Conservation (phyloP, 306 rosid species). For the Datisca glomerata region DNA sequence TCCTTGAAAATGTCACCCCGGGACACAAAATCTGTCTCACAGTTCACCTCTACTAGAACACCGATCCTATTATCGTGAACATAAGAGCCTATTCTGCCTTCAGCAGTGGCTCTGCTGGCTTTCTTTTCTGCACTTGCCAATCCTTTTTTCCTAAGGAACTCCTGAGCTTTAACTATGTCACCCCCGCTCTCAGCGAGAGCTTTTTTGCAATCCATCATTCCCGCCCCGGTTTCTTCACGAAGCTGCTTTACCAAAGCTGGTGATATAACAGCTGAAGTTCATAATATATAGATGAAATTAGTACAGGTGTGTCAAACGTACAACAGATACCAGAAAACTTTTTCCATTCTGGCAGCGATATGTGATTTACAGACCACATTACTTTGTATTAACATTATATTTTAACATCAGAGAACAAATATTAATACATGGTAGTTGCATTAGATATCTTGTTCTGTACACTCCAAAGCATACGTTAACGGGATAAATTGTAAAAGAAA, state of each 20-base stretch:
- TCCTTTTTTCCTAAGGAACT: slow-evolving; percentile 84
- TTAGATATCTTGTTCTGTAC: no score
- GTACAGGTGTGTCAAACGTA: slow-evolving; percentile 2
- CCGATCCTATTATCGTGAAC: slow-evolving; percentile 93
- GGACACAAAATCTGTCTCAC: slow-evolving; percentile 97
- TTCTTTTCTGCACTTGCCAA: slow-evolving; percentile 94
- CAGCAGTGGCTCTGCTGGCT: slow-evolving; percentile 86
- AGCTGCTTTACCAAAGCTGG: slow-evolving; percentile 88
- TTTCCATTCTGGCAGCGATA: background rate
- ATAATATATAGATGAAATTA: slow-evolving; percentile 10
- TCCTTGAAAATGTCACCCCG: slow-evolving; percentile 91
- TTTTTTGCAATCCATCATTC: slow-evolving; percentile 99
- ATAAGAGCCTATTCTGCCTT: slow-evolving; percentile 90
- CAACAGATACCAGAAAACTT: background rate
- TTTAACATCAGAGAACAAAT: no score
- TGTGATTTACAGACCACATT: no score
- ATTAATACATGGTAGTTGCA: no score
- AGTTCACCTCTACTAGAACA: slow-evolving; percentile 72
- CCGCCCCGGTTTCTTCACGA: slow-evolving; percentile 97
- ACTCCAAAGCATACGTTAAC: no score
- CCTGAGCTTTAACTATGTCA: slow-evolving; percentile 72
- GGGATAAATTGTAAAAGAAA: no score
- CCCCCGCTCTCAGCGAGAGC: slow-evolving; percentile 77
- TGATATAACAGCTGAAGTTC: slow-evolving; percentile 62
- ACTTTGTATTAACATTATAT: no score